Evolutionary conservation across 192 early-diverging fungal species (phyloP), one percentile per base, ranked within the genome.

Genomic region (Coemansia furcata): DNA sequence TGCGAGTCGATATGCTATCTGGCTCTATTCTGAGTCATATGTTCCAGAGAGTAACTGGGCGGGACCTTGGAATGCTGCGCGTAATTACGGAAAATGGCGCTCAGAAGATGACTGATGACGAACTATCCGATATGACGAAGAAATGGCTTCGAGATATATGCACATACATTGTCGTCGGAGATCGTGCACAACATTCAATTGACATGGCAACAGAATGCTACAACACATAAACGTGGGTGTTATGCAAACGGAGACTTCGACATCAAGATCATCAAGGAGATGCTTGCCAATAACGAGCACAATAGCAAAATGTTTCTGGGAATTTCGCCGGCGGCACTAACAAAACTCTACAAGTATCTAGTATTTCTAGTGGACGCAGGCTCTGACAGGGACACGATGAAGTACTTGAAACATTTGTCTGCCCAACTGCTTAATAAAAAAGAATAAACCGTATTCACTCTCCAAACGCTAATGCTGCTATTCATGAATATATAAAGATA

Each of bases 291-390:
- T 1, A 33, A 73, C 19, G 38, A 35, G 42, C 44, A 33, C 0
- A n/a, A 73, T n/a, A 69, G 69, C 39, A 36, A 33, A 26, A 44
- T 65, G 60, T 72, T 76, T 44, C 29, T 81, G 50, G 74, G 79
- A 0, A 46, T 81, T 43, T 55, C 65, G 9, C 60, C 69, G 33
- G 32, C 55, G 4, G 73, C 76, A 4, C 58, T 81, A 67, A 19
- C 49, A 29, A 21, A 37, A 10, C 65, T 81, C 11, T 76, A 65
- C 57, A 63, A 32, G 70, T 70, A 76, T 42, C 40, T 81, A 43
- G 60, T 39, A 10, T 64, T 35, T 37, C 65, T 76, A 42, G 46
- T 71, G 68, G 58, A 36, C 17, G 4, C 4, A 12, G 42, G 0
- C 12, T 14, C 43, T 14, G 17, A 11, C 15, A 36, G n/a, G 17